A percentile compares a stretch with the other conserved stretches of the same genome.
Conservation (phyloP, 2,329 filamentous ascomycete species). For the Phialophora expanda region DNA sequence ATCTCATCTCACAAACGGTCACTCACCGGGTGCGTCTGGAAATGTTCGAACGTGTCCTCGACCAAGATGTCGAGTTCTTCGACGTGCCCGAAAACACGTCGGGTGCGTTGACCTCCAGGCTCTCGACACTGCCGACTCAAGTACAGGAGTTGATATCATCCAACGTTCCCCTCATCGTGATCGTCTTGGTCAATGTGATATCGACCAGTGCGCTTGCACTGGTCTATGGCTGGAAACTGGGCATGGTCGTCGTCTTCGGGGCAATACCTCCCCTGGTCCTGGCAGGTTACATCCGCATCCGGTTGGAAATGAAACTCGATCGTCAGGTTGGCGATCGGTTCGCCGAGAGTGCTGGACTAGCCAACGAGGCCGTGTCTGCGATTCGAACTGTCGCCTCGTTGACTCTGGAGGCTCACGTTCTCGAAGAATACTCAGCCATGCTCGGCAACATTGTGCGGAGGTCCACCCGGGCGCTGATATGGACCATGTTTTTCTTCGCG, state of each 20-base stretch:
- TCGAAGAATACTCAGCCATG: conserved; percentile 42
- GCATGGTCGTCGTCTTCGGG: conserved; percentile 55
- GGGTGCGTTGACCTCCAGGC: conserved; percentile 41
- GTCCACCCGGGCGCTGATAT: conserved; percentile 39
- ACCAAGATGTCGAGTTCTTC: conserved; percentile 44
- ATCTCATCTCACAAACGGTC: conserved; percentile 41
- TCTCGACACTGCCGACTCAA: conserved; percentile 40
- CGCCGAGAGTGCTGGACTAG: conserved; percentile 55
- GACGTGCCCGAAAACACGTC: conserved; percentile 43
- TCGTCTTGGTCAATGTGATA: conserved; percentile 54
- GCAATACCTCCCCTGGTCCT: conserved; percentile 54
- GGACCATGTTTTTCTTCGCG: conserved; percentile 43
- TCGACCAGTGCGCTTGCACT: conserved; percentile 56
- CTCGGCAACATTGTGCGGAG: conserved; percentile 38
- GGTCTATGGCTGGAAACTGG: conserved; percentile 55
- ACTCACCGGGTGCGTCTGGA: conserved; percentile 37
- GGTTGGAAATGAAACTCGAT: conserved; percentile 57
- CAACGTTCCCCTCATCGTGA: conserved; percentile 57
- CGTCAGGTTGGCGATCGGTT: conserved; percentile 53
- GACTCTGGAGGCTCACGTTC: conserved; percentile 53
- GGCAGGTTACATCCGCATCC: conserved; percentile 57
- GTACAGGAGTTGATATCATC: conserved; percentile 59
- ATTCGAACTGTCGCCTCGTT: conserved; percentile 59
- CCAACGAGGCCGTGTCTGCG: conserved; percentile 57
- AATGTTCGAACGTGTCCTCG: conserved; percentile 40